These are phyloP conservation scores for Zygosaccharomyces kombuchaensis DNA, from an alignment of 805 yeast species.

Conservation along the genomic window DNA sequence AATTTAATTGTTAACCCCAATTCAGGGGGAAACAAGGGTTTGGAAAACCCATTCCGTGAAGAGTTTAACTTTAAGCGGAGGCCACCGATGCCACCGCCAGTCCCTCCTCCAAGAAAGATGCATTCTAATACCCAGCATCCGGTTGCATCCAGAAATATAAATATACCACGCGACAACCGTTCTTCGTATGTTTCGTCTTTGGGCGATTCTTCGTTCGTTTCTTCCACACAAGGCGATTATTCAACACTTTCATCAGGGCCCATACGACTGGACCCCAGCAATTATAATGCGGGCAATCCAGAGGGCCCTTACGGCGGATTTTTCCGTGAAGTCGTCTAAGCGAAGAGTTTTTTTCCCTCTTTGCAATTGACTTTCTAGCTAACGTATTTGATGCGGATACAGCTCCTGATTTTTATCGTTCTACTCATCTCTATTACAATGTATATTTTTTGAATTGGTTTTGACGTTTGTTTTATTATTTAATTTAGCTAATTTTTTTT, in stretches of 20 bases:
- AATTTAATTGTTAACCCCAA: conserved; percentile 1
- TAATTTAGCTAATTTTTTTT: too few species aligned
- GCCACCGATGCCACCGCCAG: conserved; percentile 16
- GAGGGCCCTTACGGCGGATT: conserved; percentile 14
- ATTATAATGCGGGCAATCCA: background rate
- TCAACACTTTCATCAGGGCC: conserved; percentile 21
- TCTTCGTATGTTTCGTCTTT: conserved; percentile 19
- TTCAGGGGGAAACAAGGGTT: background rate
- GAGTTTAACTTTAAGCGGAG: conserved; percentile 25
- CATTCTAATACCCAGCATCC: background rate
- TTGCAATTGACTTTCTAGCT: background rate
- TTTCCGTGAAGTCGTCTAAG: conserved; percentile 21
- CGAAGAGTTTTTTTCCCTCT: background rate
- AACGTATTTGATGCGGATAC: background rate
- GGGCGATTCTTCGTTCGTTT: conserved; percentile 17
- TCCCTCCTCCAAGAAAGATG: conserved; percentile 24
- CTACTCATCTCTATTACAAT: too few species aligned
- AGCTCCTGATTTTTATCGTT: background rate
- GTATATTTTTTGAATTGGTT: too few species aligned
- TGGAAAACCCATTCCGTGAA: conserved; percentile 25
- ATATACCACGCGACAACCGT: conserved; percentile 11
- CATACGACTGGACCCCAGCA: conserved; percentile 9
- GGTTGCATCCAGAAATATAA: conserved; percentile 1
- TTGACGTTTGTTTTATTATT: too few species aligned
- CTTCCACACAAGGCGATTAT: conserved; percentile 16